A percentile compares a stretch with the other conserved stretches of the same genome.
These are phyloP conservation scores for Trichoderma atroviride DNA, from an alignment of 2,329 filamentous ascomycete species.

Conservation along the genomic window DNA sequence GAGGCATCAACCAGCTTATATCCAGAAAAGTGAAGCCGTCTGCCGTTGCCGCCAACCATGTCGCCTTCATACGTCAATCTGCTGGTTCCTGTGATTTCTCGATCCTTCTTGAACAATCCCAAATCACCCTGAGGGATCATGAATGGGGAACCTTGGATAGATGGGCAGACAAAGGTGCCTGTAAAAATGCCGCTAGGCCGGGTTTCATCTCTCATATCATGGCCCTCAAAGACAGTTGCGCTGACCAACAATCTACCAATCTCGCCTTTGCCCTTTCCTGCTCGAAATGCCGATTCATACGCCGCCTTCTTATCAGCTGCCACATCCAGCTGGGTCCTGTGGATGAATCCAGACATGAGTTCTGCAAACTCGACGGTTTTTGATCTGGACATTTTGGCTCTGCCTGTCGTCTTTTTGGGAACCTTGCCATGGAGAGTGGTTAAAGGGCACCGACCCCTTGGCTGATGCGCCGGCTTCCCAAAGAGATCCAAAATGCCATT, in stretches of 20 bases:
- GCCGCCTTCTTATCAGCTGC: constrained; percentile 51
- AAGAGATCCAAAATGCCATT: constrained; percentile 59
- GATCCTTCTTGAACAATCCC: constrained; percentile 58
- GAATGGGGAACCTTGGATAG: constrained; percentile 55
- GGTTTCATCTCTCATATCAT: background rate
- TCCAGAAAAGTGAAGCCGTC: constrained; percentile 60
- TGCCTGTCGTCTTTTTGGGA: background rate
- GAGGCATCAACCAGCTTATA: constrained; percentile 65
- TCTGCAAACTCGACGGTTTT: constrained; percentile 64
- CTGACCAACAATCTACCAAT: constrained; percentile 62
- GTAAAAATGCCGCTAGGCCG: constrained; percentile 48
- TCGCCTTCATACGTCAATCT: constrained; percentile 65
- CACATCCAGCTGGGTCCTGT: constrained; percentile 44
- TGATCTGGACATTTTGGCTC: constrained; percentile 28
- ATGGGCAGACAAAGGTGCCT: constrained; percentile 54
- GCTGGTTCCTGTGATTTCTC: constrained; percentile 57
- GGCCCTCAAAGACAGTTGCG: constrained; percentile 54
- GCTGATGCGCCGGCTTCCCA: constrained; percentile 50
- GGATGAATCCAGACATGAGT: constrained; percentile 65
- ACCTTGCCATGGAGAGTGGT: background rate
- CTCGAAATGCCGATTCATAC: constrained; percentile 56
- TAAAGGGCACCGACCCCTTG: background rate
- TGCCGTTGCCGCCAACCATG: constrained; percentile 57
- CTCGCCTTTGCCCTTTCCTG: constrained; percentile 57
- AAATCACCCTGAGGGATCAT: constrained; percentile 62